These are phyloP conservation scores for Arabidopsis lyrata DNA, from an alignment of 441 rosid genomes.

Conservation along the genomic window DNA sequence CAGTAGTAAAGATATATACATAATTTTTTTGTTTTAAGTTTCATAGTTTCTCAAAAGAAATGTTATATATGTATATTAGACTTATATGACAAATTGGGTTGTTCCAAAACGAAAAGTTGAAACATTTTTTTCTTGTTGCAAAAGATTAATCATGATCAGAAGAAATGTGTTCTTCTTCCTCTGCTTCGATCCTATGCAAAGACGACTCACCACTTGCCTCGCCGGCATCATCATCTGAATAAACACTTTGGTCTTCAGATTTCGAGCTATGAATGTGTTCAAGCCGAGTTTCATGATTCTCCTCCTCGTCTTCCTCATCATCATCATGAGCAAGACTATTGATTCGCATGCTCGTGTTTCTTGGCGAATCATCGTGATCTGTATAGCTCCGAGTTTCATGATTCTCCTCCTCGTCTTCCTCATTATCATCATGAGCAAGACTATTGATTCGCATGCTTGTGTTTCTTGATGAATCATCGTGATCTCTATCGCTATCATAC, in stretches of 20 bases:
- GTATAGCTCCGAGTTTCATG: conserved; percentile 1
- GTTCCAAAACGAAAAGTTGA: conserved; percentile 31
- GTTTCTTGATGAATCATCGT: conserved; percentile 14
- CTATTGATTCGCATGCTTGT: conserved; percentile 31
- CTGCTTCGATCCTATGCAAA: conserved; percentile 16
- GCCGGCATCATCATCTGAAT: conserved; percentile 37
- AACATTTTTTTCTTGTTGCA: background rate
- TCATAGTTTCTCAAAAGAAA: conserved; percentile 34
- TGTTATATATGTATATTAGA: conserved; percentile 36
- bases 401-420: too few species aligned
- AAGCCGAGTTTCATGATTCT: conserved; percentile 24
- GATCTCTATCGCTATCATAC: conserved; percentile 28
- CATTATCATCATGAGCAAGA: background rate
- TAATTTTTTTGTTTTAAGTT: background rate
- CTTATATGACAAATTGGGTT: conserved; percentile 20
- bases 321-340: background rate
- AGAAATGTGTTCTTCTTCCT: conserved; percentile 36
- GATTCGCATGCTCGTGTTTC: conserved; percentile 9
- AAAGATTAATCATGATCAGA: conserved; percentile 36
- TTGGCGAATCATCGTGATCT: conserved; percentile 23
- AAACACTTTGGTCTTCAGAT: conserved; percentile 37
- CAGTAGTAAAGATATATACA: conserved; percentile 31
- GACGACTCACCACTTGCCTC: conserved; percentile 21
- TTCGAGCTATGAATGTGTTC: conserved; percentile 39
- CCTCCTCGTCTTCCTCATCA: conserved; percentile 5